A percentile compares a stretch with the other conserved stretches of the same genome.
Conservation (phyloP, 805 yeast species). For the Candida sakaeoensis region DNA sequence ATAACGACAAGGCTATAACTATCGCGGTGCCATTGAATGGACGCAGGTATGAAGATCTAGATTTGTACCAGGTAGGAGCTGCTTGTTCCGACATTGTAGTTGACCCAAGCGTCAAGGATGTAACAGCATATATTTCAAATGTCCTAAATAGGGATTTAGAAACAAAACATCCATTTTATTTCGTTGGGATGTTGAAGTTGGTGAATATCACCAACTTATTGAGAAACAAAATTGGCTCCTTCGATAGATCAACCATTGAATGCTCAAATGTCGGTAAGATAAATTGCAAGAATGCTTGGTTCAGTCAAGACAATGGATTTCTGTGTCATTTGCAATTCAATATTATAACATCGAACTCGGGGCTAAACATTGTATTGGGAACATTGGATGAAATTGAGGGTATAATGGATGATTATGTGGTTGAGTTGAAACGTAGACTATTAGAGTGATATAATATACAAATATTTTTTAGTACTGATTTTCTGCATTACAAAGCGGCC, state of each 20-base stretch:
- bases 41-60: slow-evolving; percentile 16
- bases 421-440: slow-evolving; percentile 3
- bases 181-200: slow-evolving; percentile 13
- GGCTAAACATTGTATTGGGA: slow-evolving; percentile 16
- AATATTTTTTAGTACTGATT: no score
- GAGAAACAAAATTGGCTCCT: slow-evolving; percentile 10
- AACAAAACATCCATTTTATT: slow-evolving; percentile 11
- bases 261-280: slow-evolving; percentile 20
- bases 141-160: slow-evolving; percentile 7
- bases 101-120: slow-evolving; percentile 4
- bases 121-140: slow-evolving; percentile 1
- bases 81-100: slow-evolving; percentile 13
- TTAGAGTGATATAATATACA: not conserved
- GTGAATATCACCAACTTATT: slow-evolving; percentile 12
- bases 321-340: slow-evolving; percentile 13
- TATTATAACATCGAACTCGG: slow-evolving; percentile 13
- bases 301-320: slow-evolving; percentile 18
- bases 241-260: slow-evolving; percentile 14
- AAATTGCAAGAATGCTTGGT: slow-evolving; percentile 13
- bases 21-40: slow-evolving; percentile 13
- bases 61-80: slow-evolving; percentile 10
- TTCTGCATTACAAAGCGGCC: not conserved
- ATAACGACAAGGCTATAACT: not conserved
- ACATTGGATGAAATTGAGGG: slow-evolving; percentile 12
- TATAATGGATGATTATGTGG: slow-evolving; percentile 10